phyloP scores from a whole-genome alignment of 1,284 basidiomycete species.

The Malassezia pachydermatis region DNA sequence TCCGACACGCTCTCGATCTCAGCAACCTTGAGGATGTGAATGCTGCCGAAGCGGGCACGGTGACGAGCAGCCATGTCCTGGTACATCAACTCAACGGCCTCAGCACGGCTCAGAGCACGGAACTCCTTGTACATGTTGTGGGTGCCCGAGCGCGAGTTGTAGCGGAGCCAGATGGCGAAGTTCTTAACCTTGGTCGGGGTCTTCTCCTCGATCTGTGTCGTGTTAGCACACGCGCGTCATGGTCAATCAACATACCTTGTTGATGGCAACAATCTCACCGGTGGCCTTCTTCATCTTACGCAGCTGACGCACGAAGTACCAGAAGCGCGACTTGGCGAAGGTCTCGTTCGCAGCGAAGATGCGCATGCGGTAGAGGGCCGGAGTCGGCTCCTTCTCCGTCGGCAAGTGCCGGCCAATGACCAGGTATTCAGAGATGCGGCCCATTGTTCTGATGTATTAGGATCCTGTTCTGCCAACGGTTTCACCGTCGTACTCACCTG shows the following conservation, averaged over 20 bases:
- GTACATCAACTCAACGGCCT: conserved; percentile 93
- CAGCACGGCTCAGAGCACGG: conserved; percentile 86
- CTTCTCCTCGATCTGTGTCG: conserved; percentile 65
- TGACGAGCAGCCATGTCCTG: conserved; percentile 99
- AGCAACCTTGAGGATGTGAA: conserved; percentile 88
- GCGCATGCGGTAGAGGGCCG: conserved; percentile 98
- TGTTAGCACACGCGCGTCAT: neutral
- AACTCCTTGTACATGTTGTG: conserved; percentile 68
- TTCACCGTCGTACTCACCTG: conserved; percentile 3
- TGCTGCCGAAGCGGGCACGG: conserved; percentile 96
- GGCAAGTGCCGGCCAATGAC: conserved; percentile 96
- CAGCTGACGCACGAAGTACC: conserved; percentile 84
- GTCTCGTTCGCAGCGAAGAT: conserved; percentile 97
- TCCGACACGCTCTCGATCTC: conserved; percentile 87
- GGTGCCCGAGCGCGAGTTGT: conserved; percentile 55
- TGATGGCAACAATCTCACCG: conserved; percentile 97
- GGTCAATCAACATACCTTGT: conserved; percentile 61
- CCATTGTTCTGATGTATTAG: conserved; percentile 42
- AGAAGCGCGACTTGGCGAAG: conserved; percentile 98
- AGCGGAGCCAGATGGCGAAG: conserved; percentile 99
- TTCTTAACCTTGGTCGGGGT: conserved; percentile 97
- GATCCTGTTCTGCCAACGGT: neutral
- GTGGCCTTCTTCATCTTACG: conserved; percentile 98
- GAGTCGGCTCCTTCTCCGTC: conserved; percentile 79
- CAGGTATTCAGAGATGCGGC: conserved; percentile 69